A percentile compares a stretch with the other conserved stretches of the same genome.
phyloP scores from a whole-genome alignment of 495 filamentous ascomycete genomes.

The Daldinia concentrica region DNA sequence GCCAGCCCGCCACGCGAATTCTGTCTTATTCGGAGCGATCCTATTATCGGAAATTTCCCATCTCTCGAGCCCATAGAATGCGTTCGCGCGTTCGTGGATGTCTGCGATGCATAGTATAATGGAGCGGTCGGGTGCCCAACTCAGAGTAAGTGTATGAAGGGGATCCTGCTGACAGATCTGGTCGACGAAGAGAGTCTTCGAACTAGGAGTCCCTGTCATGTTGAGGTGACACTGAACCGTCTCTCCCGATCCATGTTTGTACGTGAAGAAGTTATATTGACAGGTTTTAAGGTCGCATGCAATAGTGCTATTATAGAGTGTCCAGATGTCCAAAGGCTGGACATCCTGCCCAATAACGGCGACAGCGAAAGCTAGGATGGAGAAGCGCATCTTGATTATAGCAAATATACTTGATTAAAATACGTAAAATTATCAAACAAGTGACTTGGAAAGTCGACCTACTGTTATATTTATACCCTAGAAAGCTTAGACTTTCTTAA shows the following conservation, averaged over 20 bases:
- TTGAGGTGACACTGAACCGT: slow-evolving; percentile 2
- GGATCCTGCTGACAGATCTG: slow-evolving; percentile 4
- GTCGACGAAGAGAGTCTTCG: slow-evolving; percentile 1
- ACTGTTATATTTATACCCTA: not conserved
- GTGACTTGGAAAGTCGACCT: too few species aligned
- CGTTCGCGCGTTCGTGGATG: not conserved
- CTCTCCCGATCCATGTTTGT: slow-evolving; percentile 14
- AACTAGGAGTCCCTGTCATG: not conserved
- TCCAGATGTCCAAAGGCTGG: slow-evolving; percentile 6
- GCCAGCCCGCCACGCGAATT: slow-evolving; percentile 8
- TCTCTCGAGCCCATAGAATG: slow-evolving; percentile 10
- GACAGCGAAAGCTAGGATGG: not conserved
- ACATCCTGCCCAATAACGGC: not conserved
- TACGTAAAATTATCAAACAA: not conserved
- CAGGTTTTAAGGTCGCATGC: slow-evolving; percentile 4
- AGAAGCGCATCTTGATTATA: not conserved
- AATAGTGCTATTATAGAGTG: slow-evolving; percentile 22
- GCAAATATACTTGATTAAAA: not conserved
- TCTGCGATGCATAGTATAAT: slow-evolving; percentile 16
- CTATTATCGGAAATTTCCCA: slow-evolving; percentile 7
- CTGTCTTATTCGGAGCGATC: slow-evolving; percentile 13
- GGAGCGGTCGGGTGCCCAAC: slow-evolving; percentile 12
- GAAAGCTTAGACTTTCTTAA: not conserved
- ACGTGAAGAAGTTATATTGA: slow-evolving; percentile 11
- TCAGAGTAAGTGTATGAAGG: slow-evolving; percentile 4